Conservation (phyloP, 2,329 filamentous ascomycete species). For the Fusarium torreyae region DNA sequence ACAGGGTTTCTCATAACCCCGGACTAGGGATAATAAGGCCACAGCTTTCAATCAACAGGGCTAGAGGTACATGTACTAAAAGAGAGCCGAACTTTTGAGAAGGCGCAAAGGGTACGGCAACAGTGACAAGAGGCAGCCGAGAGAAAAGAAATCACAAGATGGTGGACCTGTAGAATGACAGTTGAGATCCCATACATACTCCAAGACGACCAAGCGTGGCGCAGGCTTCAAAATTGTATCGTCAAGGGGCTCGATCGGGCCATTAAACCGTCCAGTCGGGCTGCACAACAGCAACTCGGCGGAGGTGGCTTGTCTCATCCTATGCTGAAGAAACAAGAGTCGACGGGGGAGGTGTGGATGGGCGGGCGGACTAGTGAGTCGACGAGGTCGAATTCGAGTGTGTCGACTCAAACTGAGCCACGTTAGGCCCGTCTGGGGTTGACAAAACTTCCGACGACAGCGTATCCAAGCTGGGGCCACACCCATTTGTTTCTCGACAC, state of each 20-base stretch:
- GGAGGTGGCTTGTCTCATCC: constrained; percentile 52
- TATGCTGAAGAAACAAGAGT: constrained; percentile 48
- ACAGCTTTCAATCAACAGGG: constrained; percentile 46
- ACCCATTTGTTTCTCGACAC: constrained; percentile 38
- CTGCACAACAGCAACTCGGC: constrained; percentile 48
- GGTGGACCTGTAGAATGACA: constrained; percentile 32
- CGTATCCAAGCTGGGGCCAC: constrained; percentile 44
- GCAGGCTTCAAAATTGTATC: constrained; percentile 50
- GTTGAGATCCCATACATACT: constrained; percentile 41
- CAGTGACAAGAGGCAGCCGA: constrained; percentile 25
- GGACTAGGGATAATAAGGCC: constrained; percentile 48
- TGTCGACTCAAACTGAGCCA: constrained; percentile 50
- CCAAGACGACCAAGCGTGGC: constrained; percentile 49
- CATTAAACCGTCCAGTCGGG: constrained; percentile 49
- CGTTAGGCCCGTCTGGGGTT: constrained; percentile 52
- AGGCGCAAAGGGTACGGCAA: constrained; percentile 11
- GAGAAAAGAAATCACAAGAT: constrained; percentile 33
- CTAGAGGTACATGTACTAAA: constrained; percentile 33
- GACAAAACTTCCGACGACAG: constrained; percentile 51
- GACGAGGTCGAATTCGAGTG: constrained; percentile 45
- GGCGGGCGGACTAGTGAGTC: constrained; percentile 50
- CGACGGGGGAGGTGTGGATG: constrained; percentile 43
- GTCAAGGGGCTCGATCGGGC: constrained; percentile 49
- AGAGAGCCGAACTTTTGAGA: constrained; percentile 21
- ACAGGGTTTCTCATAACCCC: constrained; percentile 41